A percentile compares a stretch with the other conserved stretches of the same genome.
Evolutionary conservation across 371 early-diverging fungal genomes (phyloP).

Genomic region (Mortierella polycephala): DNA sequence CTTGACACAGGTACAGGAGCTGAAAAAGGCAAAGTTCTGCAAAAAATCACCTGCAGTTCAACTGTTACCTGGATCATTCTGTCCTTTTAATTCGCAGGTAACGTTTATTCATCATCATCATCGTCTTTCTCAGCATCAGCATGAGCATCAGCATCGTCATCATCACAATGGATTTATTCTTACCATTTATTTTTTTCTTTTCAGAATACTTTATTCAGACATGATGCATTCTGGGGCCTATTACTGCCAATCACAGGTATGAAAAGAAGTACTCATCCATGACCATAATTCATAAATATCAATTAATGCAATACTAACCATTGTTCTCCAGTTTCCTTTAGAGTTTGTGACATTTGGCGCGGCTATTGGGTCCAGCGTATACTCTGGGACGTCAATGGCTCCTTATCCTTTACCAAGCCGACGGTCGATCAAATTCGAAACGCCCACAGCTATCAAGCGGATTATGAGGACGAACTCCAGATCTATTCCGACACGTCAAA

Average conservation of each 20-base stretch:
- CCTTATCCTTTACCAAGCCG: conserved; percentile 6
- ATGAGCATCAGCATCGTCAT: not conserved
- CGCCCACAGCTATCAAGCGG: conserved; percentile 4
- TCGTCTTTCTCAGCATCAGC: too few species aligned
- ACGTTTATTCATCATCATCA: not conserved
- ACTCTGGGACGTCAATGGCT: conserved; percentile 7
- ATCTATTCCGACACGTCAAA: conserved; percentile 8
- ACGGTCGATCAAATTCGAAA: conserved; percentile 14
- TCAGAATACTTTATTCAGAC: conserved; percentile 9
- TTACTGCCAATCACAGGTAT: conserved; percentile 14
- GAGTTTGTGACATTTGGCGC: conserved; percentile 13
- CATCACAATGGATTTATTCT: not conserved
- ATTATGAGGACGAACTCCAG: conserved; percentile 7
- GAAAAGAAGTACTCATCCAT: not conserved
- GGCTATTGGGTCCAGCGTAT: conserved; percentile 11
- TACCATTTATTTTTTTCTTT: not conserved
- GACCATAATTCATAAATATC: not conserved
- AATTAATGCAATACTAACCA: not conserved
- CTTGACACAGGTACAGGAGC: conserved; percentile 8
- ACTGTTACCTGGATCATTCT: conserved; percentile 6
- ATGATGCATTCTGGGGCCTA: conserved; percentile 14
- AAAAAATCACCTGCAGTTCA: conserved; percentile 10
- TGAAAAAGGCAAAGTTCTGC: conserved; percentile 10
- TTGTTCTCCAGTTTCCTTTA: conserved; percentile 1
- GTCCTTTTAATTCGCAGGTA: conserved; percentile 14